Conservation (phyloP, 345 rosid species). For the Salix caprea region DNA sequence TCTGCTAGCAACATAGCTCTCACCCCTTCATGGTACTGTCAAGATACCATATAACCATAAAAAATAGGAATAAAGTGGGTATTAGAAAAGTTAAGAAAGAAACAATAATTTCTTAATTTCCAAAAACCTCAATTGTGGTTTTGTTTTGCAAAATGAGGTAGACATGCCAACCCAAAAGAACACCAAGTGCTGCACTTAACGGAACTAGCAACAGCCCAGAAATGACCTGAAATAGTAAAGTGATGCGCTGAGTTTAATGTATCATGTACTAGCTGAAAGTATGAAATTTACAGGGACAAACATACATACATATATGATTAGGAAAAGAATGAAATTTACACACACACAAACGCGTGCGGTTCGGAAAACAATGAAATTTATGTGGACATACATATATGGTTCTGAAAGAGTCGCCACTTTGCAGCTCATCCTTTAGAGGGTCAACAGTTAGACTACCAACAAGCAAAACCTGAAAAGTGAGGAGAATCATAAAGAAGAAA, state of each 20-base stretch:
- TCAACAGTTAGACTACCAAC: slow-evolving; percentile 75
- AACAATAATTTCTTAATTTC: neutral
- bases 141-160: slow-evolving; percentile 79
- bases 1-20: slow-evolving; percentile 94
- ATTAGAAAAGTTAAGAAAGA: neutral
- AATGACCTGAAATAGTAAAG: slow-evolving; percentile 49
- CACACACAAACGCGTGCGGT: slow-evolving; percentile 30
- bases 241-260: slow-evolving; percentile 3
- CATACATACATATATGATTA: slow-evolving; percentile 40
- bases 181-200: slow-evolving; percentile 51
- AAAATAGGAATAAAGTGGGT: neutral
- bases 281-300: too few relatives aligned
- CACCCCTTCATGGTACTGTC: slow-evolving; percentile 88
- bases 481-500: neutral
- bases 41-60: slow-evolving; percentile 7
- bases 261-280: slow-evolving; percentile 5
- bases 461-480: slow-evolving; percentile 61
- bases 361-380: too few relatives aligned
- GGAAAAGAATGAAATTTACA: too few relatives aligned
- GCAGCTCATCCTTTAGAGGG: slow-evolving; percentile 54
- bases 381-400: slow-evolving; percentile 49
- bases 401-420: slow-evolving; percentile 53
- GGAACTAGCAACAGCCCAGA: slow-evolving; percentile 68
- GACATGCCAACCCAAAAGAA: slow-evolving; percentile 86
- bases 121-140: slow-evolving; percentile 79